Percentiles rank a stretch among this genome's conserved stretches.
Evolutionary conservation across 306 rosid species (phyloP).

Genomic region (Trichosanthes cucumerina): DNA sequence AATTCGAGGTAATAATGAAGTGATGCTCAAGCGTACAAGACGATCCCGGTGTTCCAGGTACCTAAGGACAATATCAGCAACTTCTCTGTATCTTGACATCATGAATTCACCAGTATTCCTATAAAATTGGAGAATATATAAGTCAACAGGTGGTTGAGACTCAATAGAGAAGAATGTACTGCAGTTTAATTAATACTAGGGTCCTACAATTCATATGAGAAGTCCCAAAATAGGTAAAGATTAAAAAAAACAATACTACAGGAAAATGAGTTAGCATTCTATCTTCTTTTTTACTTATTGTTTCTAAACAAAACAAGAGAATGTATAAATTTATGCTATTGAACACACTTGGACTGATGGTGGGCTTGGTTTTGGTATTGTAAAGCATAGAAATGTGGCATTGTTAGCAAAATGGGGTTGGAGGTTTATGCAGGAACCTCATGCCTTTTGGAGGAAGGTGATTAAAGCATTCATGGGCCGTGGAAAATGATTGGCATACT

Average conservation of each 20-base stretch:
- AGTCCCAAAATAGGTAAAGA: background rate
- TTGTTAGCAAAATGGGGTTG: no score
- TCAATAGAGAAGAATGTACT: background rate
- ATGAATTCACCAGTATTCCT: slow-evolving; percentile 99
- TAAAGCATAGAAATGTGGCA: no score
- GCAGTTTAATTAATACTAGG: background rate
- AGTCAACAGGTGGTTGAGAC: background rate
- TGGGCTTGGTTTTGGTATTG: no score
- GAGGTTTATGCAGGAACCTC: no score
- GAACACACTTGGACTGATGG: background rate
- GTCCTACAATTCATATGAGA: background rate
- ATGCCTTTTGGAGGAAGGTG: no score
- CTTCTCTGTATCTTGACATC: slow-evolving; percentile 99
- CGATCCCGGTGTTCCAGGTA: slow-evolving; percentile 88
- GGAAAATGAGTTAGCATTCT: background rate
- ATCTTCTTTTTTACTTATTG: background rate
- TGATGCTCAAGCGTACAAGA: slow-evolving; percentile 96
- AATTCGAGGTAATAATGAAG: slow-evolving; percentile 88
- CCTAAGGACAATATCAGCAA: slow-evolving; percentile 91
- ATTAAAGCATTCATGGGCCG: no score
- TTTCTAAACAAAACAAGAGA: background rate
- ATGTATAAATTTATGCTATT: background rate
- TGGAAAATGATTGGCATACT: no score
- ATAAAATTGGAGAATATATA: slow-evolving; percentile 20
- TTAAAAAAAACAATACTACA: background rate